Evolutionary conservation across 768 basidiomycete species (phyloP), one percentile per base, ranked within the genome.

Genomic region (Kwoniella europaea): DNA sequence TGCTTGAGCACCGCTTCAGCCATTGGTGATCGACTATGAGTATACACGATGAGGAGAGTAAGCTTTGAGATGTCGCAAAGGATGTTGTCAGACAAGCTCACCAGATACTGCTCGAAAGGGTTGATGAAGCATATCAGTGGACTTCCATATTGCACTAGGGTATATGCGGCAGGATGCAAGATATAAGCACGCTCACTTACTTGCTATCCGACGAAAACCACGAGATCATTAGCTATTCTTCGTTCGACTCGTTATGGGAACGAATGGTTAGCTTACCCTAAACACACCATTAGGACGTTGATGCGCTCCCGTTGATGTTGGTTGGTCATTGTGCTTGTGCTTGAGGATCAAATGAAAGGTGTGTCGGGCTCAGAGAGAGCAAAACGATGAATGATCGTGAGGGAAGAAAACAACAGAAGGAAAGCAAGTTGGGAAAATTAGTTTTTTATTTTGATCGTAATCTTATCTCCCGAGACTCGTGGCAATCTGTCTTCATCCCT

Each of bases 1-100:
- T 92, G 87, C 70, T 85, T 86, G 41, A 95, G 86, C 24, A 95
- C 91, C 2, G 93, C 94, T 84, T 94, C 92, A 41, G 93, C 94
- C 89, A 96, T 92, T 0, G 94, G 93, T 24, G 92, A 93, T 43
- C 94, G 90, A 80, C 93, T 83, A 63, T 9, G 58, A 35, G 35
- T 9, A 1, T 0, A 35, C 1, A 46, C 58, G 24, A 18, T 69
- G 67, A 69, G 72, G 6, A 69, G 3, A 67, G 52, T 68, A 67
- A 54, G 18, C 16, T 63, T 42, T 7, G 29, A 57, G 16, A 6
- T 1, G 52, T 5, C 0, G 41, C 15, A 0, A 3, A 41, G 5
- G 41, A 22, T 44, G 57, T 22, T 41, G 13, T 9, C 22, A 46
- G 54, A 10, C 35, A 6, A 29, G 54, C 73, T 27, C 70, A 75